These are phyloP conservation scores for Oryza longistaminata DNA, from an alignment of 176 grass and related monocot genomes.

Conservation along the genomic window DNA sequence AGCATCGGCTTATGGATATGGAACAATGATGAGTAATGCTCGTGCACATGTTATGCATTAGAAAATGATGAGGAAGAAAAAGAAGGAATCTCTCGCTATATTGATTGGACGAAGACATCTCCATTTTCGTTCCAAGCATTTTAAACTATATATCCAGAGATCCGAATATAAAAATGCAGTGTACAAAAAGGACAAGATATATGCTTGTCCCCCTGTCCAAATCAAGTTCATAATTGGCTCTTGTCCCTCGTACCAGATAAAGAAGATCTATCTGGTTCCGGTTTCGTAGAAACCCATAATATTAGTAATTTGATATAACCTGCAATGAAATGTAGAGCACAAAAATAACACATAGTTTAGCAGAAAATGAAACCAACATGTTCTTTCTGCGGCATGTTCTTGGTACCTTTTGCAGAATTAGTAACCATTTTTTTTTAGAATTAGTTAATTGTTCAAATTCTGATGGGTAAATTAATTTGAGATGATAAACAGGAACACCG, in stretches of 20 bases:
- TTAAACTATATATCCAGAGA: background rate
- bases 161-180: background rate
- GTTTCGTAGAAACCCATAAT: constrained; percentile 30
- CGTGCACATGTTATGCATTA: background rate
- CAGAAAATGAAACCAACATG: background rate
- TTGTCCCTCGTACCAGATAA: constrained; percentile 11
- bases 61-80: background rate
- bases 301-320: background rate
- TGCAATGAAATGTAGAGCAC: background rate
- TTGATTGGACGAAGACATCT: constrained; percentile 1
- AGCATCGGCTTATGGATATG: background rate
- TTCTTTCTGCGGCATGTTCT: background rate
- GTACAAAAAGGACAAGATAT: background rate
- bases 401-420: background rate
- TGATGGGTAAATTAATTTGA: no score
- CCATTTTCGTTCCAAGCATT: background rate
- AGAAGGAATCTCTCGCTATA: background rate
- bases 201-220: background rate
- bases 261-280: constrained; percentile 13
- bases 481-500: no score
- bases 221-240: background rate
- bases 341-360: background rate
- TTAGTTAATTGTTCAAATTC: no score
- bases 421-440: no score
- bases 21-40: background rate